phyloP scores from a whole-genome alignment of 495 filamentous ascomycete genomes.

The Talaromyces adpressus region DNA sequence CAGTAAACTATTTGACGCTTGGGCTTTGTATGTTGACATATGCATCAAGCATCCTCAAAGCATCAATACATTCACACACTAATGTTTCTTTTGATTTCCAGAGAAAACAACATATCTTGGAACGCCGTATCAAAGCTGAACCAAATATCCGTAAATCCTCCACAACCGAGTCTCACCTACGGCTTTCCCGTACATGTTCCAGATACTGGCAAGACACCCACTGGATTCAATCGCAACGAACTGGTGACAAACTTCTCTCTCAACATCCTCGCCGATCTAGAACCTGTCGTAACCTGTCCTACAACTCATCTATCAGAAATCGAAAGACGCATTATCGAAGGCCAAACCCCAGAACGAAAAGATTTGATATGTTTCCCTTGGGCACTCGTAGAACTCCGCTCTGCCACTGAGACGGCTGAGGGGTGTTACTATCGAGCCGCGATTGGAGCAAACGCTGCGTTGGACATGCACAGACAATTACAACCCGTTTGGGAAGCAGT shows the following conservation, averaged over 20 bases:
- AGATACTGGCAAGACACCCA: neutral
- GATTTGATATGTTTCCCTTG: slow-evolving; percentile 8
- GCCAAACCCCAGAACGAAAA: neutral
- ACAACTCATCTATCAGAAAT: neutral
- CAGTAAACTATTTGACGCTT: slow-evolving; percentile 2
- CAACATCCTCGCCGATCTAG: neutral
- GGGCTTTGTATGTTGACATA: neutral
- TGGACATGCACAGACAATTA: neutral
- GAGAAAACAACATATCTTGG: neutral
- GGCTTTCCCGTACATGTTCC: slow-evolving; percentile 3
- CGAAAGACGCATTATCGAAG: neutral
- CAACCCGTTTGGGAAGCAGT: neutral
- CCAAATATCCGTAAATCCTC: neutral
- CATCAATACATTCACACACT: neutral
- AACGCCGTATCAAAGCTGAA: neutral
- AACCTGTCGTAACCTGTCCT: neutral
- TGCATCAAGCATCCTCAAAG: neutral
- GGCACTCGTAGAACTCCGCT: slow-evolving; percentile 2
- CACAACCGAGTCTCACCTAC: slow-evolving; percentile 1
- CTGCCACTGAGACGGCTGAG: neutral
- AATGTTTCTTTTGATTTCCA: neutral
- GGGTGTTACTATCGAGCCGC: slow-evolving; percentile 5
- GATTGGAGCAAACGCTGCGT: neutral
- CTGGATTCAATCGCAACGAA: neutral
- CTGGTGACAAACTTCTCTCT: neutral